Percentiles rank a stretch among this genome's conserved stretches.
phyloP scores from a whole-genome alignment of 2,329 filamentous ascomycete species.

The Zasmidium angulare region DNA sequence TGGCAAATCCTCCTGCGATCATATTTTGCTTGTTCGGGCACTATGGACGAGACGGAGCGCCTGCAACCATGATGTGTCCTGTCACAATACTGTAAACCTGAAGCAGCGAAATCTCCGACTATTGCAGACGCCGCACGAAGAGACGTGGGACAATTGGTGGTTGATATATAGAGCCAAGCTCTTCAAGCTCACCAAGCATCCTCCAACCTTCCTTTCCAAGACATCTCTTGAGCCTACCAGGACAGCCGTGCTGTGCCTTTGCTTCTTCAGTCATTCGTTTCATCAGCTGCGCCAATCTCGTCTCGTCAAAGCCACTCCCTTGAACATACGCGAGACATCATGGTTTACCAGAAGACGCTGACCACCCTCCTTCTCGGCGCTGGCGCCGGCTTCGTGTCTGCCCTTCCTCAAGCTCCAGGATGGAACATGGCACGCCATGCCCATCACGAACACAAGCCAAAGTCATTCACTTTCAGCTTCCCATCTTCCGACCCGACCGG shows the following conservation, averaged over 20 bases:
- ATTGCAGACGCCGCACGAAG: neutral
- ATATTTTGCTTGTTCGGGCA: neutral
- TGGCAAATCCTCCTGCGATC: neutral
- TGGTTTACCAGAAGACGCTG: conserved; percentile 20
- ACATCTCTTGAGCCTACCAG: conserved; percentile 11
- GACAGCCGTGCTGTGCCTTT: conserved; percentile 17
- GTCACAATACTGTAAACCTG: neutral
- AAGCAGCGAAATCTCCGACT: neutral
- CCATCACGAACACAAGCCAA: conserved; percentile 5
- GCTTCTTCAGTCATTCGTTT: conserved; percentile 10
- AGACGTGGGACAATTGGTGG: neutral
- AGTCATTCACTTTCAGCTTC: conserved; percentile 3
- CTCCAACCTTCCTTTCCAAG: conserved; percentile 8
- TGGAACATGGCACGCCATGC: conserved; percentile 2
- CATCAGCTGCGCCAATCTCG: conserved; percentile 8
- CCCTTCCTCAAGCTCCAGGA: conserved; percentile 9
- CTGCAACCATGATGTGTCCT: neutral
- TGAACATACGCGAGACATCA: conserved; percentile 4
- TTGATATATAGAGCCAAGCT: conserved; percentile 18
- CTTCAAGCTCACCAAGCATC: conserved; percentile 10
- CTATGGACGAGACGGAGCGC: conserved; percentile 3
- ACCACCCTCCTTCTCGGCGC: conserved; percentile 19
- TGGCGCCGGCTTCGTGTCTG: conserved; percentile 19
- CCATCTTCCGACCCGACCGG: conserved; percentile 1
- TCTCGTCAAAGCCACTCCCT: conserved; percentile 9